Evolutionary conservation across 2,329 filamentous ascomycete genomes (phyloP).

Genomic region (Aspergillus pseudoterreus): DNA sequence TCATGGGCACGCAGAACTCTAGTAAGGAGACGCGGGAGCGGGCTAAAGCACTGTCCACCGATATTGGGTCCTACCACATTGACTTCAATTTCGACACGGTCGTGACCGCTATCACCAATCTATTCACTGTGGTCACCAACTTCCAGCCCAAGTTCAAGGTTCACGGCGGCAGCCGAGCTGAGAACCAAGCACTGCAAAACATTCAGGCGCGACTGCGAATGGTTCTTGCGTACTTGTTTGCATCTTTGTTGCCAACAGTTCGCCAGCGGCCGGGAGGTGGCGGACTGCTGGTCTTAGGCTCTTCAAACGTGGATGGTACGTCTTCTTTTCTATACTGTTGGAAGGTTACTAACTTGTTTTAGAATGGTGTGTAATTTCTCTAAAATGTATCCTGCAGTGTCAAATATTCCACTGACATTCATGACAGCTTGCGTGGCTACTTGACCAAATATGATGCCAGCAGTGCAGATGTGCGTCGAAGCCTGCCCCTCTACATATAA

Average conservation of each 20-base stretch:
- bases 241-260: conserved; percentile 59
- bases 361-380: conserved; percentile 25
- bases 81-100: conserved; percentile 71
- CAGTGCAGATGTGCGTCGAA: conserved; percentile 50
- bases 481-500: neutral
- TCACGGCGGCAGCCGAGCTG: conserved; percentile 58
- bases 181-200: conserved; percentile 64
- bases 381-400: neutral
- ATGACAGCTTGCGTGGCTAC: conserved; percentile 44
- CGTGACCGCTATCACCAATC: conserved; percentile 56
- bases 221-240: conserved; percentile 63
- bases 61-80: conserved; percentile 70
- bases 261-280: conserved; percentile 56
- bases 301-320: conserved; percentile 59
- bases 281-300: conserved; percentile 62
- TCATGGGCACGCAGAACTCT: conserved; percentile 68
- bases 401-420: conserved; percentile 33
- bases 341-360: conserved; percentile 5
- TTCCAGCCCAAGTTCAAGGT: conserved; percentile 63
- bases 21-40: conserved; percentile 64
- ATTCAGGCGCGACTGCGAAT: conserved; percentile 65
- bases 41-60: conserved; percentile 55
- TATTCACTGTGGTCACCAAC: conserved; percentile 56
- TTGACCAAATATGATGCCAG: conserved; percentile 68
- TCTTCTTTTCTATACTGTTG: neutral